Evolutionary conservation across 495 filamentous ascomycete species (phyloP).

Genomic region (Copromyces sp.): DNA sequence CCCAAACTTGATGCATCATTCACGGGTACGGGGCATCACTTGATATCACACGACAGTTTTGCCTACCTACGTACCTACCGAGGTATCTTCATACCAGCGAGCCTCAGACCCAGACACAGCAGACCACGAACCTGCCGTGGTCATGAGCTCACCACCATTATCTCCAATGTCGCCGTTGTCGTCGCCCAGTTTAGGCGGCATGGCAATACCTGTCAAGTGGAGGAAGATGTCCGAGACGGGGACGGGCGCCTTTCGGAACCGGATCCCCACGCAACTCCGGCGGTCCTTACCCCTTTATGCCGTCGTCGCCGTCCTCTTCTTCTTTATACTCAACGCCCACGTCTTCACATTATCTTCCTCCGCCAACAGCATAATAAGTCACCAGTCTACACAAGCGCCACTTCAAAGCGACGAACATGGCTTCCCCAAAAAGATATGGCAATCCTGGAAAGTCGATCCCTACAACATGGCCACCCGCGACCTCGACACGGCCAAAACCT

Average conservation of each 20-base stretch:
- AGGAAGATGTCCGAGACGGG: conserved; percentile 2
- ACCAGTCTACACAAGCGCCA: background rate
- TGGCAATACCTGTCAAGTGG: conserved; percentile 9
- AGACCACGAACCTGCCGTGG: background rate
- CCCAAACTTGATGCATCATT: background rate
- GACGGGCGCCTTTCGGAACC: conserved; percentile 13
- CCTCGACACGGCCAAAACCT: conserved; percentile 37
- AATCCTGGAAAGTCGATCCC: conserved; percentile 52
- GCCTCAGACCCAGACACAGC: background rate
- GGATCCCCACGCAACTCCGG: conserved; percentile 22
- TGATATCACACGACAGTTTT: background rate
- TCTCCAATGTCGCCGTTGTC: conserved; percentile 16
- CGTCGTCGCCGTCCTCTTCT: conserved; percentile 16
- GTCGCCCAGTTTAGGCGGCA: conserved; percentile 12
- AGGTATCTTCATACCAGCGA: background rate
- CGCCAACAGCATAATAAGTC: background rate
- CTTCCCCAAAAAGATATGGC: conserved; percentile 43
- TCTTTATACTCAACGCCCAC: conserved; percentile 29
- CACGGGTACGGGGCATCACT: too few species aligned
- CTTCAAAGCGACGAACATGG: background rate
- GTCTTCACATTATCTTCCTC: conserved; percentile 9
- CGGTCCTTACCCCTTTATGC: conserved; percentile 19
- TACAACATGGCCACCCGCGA: conserved; percentile 46
- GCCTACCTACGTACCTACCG: too few species aligned
- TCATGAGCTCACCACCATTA: conserved; percentile 11